Evolutionary conservation across 768 basidiomycete genomes (phyloP).

Genomic region (Lactifluus pinguis): DNA sequence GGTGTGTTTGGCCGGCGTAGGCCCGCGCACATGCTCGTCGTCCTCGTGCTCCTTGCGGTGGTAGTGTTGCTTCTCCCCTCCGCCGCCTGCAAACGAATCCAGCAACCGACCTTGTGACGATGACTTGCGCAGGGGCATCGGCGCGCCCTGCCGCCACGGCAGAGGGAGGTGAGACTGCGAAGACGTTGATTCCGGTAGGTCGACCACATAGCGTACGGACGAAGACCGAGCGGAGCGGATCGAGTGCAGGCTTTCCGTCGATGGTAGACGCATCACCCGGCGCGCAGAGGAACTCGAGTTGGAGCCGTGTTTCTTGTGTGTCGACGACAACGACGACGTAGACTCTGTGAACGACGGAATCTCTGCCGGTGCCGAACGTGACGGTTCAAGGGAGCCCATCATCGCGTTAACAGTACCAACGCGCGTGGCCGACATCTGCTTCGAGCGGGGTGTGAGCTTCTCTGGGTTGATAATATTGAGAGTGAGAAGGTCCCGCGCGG

Average conservation of each 20-base stretch:
- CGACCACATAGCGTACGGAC: constrained; percentile 24
- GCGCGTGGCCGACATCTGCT: constrained; percentile 5
- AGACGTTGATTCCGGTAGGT: constrained; percentile 22
- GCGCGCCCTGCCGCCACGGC: constrained; percentile 46
- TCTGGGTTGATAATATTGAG: constrained; percentile 32
- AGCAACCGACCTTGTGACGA: constrained; percentile 24
- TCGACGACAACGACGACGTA: constrained; percentile 7
- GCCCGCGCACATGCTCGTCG: not conserved
- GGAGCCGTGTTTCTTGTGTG: constrained; percentile 17
- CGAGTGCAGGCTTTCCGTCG: constrained; percentile 34
- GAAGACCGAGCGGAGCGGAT: constrained; percentile 28
- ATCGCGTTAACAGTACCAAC: constrained; percentile 1
- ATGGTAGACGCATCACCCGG: constrained; percentile 25
- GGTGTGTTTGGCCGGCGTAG: not conserved
- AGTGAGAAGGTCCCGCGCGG: constrained; percentile 39
- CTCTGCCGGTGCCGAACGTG: constrained; percentile 3
- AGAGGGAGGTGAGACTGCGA: constrained; percentile 7
- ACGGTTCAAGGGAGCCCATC: constrained; percentile 21
- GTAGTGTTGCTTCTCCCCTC: constrained; percentile 4
- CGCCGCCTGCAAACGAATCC: constrained; percentile 14
- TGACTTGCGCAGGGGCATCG: constrained; percentile 27
- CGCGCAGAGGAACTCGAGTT: constrained; percentile 9
- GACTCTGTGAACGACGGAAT: not conserved
- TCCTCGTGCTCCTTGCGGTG: not conserved
- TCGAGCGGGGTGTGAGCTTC: constrained; percentile 22